A percentile compares a stretch with the other conserved stretches of the same genome.
Conservation (phyloP, 441 rosid genomes). For the Erodium texanum region DNA sequence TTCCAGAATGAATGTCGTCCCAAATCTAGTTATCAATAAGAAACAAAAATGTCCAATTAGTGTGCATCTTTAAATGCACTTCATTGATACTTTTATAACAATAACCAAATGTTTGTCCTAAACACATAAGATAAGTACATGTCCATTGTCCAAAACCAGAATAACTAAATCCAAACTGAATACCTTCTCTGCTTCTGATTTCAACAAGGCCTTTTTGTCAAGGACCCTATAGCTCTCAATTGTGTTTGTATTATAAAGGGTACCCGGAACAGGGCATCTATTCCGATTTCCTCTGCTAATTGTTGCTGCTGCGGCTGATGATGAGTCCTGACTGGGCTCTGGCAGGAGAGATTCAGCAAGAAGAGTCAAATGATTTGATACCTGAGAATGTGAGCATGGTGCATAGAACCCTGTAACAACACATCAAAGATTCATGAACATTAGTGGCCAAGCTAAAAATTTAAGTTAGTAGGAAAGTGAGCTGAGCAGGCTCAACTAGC, state of each 20-base stretch:
- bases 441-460: neutral
- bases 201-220: slow-evolving; percentile 58
- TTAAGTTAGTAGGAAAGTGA: neutral
- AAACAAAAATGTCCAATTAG: neutral
- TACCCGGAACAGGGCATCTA: slow-evolving; percentile 74
- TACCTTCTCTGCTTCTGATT: slow-evolving; percentile 69
- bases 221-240: slow-evolving; percentile 54
- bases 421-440: neutral
- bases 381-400: slow-evolving; percentile 79
- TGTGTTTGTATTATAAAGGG: slow-evolving; percentile 70
- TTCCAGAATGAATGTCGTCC: slow-evolving; percentile 78
- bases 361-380: slow-evolving; percentile 62
- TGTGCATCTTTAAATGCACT: neutral
- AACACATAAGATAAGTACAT: neutral
- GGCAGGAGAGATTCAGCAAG: slow-evolving; percentile 58
- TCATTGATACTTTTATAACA: neutral
- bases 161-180: too few relatives aligned
- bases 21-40: slow-evolving; percentile 49
- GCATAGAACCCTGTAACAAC: slow-evolving; percentile 66
- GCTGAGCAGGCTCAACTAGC: neutral
- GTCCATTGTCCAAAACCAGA: neutral
- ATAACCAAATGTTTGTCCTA: neutral
- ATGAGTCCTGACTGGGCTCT: slow-evolving; percentile 31
- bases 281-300: slow-evolving; percentile 52
- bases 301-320: neutral